Percentiles rank a stretch among this genome's conserved stretches.
Conservation (phyloP, 257 asterid species). For the Solanum phureja region DNA sequence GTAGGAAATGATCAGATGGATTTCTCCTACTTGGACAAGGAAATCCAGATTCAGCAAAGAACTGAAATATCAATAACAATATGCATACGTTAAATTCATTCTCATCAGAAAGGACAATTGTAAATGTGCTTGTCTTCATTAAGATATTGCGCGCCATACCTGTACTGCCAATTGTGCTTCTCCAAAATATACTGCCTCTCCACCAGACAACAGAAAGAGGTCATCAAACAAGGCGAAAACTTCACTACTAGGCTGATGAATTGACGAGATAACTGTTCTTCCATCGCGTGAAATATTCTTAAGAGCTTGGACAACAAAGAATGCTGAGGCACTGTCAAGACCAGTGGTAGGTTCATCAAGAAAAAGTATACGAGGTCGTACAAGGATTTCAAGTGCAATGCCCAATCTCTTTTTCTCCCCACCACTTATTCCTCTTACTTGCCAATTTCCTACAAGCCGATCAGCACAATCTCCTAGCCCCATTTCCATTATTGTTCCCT, state of each 20-base stretch:
- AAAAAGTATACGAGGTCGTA: slow-evolving; percentile 70
- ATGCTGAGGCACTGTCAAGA: slow-evolving; percentile 91
- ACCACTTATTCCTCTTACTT: slow-evolving; percentile 78
- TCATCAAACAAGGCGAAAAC: slow-evolving; percentile 89
- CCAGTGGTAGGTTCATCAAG: slow-evolving; percentile 98
- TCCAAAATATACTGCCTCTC: slow-evolving; percentile 80
- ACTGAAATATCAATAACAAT: slow-evolving; percentile 27
- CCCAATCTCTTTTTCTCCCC: slow-evolving; percentile 91
- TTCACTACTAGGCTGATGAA: slow-evolving; percentile 96
- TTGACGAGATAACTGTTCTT: slow-evolving; percentile 82
- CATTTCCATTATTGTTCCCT: slow-evolving; percentile 72
- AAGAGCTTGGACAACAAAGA: slow-evolving; percentile 78
- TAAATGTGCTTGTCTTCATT: neutral
- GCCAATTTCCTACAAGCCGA: slow-evolving; percentile 75
- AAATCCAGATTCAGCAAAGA: slow-evolving; percentile 93
- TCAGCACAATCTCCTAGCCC: slow-evolving; percentile 91
- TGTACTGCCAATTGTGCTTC: slow-evolving; percentile 68
- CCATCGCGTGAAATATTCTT: slow-evolving; percentile 87
- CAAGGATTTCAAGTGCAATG: slow-evolving; percentile 81
- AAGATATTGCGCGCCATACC: slow-evolving; percentile 20
- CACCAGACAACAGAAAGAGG: slow-evolving; percentile 75
- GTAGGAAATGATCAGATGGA: slow-evolving; percentile 93
- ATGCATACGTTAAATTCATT: neutral
- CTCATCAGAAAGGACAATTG: neutral
- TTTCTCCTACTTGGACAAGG: slow-evolving; percentile 93